Conservation (phyloP, 176 grass and related monocot genomes). For the Hordeum marinum region DNA sequence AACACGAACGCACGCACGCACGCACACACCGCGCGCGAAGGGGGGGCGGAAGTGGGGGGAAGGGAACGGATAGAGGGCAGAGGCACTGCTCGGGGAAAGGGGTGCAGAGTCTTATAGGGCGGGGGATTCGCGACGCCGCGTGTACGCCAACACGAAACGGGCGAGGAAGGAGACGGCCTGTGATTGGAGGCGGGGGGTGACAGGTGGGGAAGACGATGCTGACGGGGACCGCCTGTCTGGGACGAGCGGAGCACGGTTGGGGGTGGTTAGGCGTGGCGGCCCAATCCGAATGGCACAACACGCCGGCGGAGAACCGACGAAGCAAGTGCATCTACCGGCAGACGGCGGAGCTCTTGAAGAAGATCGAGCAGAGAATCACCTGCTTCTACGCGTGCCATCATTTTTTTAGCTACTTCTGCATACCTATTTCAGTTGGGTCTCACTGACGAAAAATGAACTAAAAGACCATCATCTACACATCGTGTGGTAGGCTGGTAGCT, state of each 20-base stretch:
- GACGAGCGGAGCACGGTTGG: background rate
- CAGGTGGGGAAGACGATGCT: conserved; percentile 13
- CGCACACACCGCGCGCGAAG: background rate
- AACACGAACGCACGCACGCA: background rate
- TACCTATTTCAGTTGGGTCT: too few species aligned
- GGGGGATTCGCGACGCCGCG: background rate
- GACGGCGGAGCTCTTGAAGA: background rate
- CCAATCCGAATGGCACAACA: background rate
- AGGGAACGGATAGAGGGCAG: background rate
- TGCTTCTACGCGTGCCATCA: too few species aligned
- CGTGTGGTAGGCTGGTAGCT: too few species aligned
- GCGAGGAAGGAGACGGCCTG: background rate
- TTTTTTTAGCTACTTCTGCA: too few species aligned
- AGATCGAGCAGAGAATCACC: background rate
- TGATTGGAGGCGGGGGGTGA: background rate
- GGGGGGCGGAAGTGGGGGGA: background rate
- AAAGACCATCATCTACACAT: too few species aligned
- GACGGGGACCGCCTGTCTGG: background rate
- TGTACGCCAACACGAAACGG: background rate
- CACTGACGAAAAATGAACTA: too few species aligned
- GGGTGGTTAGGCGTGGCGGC: background rate
- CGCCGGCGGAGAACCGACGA: background rate
- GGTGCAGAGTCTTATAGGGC: background rate
- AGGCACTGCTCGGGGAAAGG: background rate
- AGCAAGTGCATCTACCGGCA: background rate